Evolutionary conservation across 192 early-diverging fungal genomes (phyloP).

Genomic region (Blastocladiella britannica): DNA sequence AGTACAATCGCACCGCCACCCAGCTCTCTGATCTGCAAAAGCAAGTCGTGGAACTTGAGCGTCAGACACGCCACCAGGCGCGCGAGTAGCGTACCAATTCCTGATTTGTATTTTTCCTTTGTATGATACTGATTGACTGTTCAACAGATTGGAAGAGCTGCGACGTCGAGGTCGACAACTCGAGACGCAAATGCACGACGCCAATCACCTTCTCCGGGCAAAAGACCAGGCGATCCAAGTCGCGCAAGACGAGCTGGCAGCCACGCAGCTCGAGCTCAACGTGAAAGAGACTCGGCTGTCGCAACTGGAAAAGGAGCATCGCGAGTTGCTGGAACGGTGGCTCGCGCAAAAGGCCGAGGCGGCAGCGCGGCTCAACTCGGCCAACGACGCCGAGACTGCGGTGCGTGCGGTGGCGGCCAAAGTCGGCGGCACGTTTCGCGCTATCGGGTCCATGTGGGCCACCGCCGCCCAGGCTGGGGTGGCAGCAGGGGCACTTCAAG

Average conservation of each 20-base stretch:
- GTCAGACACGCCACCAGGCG: neutral
- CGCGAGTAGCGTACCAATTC: neutral
- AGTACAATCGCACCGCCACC: too few relatives aligned
- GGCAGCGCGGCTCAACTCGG: too few relatives aligned
- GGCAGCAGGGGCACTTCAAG: neutral
- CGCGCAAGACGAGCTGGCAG: neutral
- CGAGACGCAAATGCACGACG: neutral
- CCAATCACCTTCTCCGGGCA: neutral
- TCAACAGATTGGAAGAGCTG: neutral
- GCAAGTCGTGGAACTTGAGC: neutral
- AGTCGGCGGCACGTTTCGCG: neutral
- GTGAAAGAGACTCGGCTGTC: neutral
- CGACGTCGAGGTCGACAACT: neutral
- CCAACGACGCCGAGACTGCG: too few relatives aligned
- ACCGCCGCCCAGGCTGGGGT: too few relatives aligned
- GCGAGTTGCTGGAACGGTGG: neutral
- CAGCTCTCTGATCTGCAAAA: neutral
- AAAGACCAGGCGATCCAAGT: neutral
- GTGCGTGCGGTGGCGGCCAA: neutral
- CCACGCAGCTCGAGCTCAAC: neutral
- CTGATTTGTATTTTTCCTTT: neutral
- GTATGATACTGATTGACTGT: neutral
- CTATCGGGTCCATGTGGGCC: neutral
- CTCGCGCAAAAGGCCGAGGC: neutral
- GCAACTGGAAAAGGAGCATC: neutral